Conservation (phyloP, 208 protist genomes). For the Acanthamoeba royreba region DNA sequence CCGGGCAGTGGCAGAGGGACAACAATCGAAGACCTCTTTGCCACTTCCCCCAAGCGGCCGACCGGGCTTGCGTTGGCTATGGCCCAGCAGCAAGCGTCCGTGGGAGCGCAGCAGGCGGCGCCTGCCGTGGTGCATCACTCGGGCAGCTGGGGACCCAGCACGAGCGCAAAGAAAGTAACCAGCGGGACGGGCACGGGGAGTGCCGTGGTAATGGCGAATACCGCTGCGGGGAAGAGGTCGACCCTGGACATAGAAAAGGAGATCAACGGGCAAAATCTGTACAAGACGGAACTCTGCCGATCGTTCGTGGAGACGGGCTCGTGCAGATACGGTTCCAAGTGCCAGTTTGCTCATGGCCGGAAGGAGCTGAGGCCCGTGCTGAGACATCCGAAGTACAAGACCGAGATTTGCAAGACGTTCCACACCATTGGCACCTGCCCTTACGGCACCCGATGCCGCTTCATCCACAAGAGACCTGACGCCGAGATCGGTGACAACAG, state of each 20-base stretch:
- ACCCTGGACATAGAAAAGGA: conserved; percentile 32
- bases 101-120: too few relatives aligned
- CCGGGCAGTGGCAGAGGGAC: too few relatives aligned
- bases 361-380: conserved; percentile 72
- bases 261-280: conserved; percentile 43
- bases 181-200: not conserved
- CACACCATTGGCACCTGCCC: conserved; percentile 69
- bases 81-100: not conserved
- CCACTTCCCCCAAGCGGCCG: not conserved
- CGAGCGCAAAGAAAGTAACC: not conserved
- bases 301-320: conserved; percentile 71
- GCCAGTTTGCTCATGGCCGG: conserved; percentile 79
- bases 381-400: conserved; percentile 81
- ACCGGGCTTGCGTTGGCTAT: not conserved
- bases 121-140: not conserved
- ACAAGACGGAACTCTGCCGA: conserved; percentile 79
- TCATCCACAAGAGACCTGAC: conserved; percentile 63
- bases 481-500: conserved; percentile 1
- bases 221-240: not conserved
- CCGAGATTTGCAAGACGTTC: conserved; percentile 78
- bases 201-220: not conserved
- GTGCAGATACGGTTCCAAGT: conserved; percentile 79
- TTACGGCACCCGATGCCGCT: conserved; percentile 72
- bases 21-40: not conserved
- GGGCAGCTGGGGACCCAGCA: not conserved